A percentile compares a stretch with the other conserved stretches of the same genome.
phyloP scores from a whole-genome alignment of 805 yeast genomes.

The Pichia phayaonensis region DNA sequence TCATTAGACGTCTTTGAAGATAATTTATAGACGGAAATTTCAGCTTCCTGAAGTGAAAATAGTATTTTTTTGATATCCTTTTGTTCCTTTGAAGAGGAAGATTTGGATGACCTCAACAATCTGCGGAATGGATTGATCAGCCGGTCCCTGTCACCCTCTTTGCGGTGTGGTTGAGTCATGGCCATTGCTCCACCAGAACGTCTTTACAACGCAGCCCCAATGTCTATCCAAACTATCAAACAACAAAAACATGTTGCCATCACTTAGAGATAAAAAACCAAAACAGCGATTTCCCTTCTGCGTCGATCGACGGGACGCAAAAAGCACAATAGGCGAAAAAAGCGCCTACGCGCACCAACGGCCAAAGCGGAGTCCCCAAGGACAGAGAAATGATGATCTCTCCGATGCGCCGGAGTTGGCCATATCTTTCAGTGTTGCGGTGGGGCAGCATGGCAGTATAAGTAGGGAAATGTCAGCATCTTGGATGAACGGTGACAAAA shows the following conservation, averaged over 20 bases:
- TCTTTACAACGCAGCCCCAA: too few species aligned
- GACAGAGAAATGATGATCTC: background rate
- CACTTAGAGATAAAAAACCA: too few species aligned
- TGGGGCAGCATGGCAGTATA: background rate
- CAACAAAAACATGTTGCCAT: too few species aligned
- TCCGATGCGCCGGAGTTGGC: constrained; percentile 14
- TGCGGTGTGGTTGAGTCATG: background rate
- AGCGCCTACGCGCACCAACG: background rate
- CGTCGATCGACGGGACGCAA: background rate
- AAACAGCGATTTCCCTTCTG: too few species aligned
- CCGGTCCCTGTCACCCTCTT: background rate
- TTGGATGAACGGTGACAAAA: background rate
- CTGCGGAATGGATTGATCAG: background rate
- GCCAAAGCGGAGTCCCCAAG: background rate
- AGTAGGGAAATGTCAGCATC: background rate
- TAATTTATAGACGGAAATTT: constrained; percentile 11
- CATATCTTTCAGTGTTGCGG: background rate
- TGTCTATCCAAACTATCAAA: too few species aligned
- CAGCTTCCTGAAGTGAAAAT: constrained; percentile 8
- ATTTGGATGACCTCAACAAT: too few species aligned
- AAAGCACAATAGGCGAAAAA: background rate
- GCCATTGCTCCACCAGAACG: background rate
- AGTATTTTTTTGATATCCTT: constrained; percentile 1
- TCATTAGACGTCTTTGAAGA: background rate
- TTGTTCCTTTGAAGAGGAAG: background rate